Evolutionary conservation across 2,329 filamentous ascomycete genomes (phyloP), one percentile per base, ranked within the genome.

Genomic region (Penicillium hordei): DNA sequence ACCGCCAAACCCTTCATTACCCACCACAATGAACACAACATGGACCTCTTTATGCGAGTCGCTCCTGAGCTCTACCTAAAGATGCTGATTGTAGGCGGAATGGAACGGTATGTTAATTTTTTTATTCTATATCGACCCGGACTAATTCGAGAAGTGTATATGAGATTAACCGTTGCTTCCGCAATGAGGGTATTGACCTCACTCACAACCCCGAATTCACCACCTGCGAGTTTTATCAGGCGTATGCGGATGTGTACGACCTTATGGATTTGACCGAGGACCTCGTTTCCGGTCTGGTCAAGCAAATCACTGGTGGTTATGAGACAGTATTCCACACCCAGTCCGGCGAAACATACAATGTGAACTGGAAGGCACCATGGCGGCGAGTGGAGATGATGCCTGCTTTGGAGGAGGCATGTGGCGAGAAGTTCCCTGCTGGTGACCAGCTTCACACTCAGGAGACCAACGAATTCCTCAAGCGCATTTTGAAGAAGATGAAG

Each of bases 181-280:
- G n/a, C n/a, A 99, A 99, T 72, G 93, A 96, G 77, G 88, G 89
- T 59, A 89, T 91, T 63, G 91, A 96, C 74, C 81, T 94, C 50
- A 99, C 94, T 8, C 94, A 99, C 82, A 99, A 97, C 81, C 94
- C 90, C 39, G 94, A 99, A 75, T 99, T 99, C 81, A 99, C 94
- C 43, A 96, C 91, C 27, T 91, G 91, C 75, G 94, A 99, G 77
- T 97, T 97, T 79, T 99, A 99, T 79, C 88, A 90, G 85, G 93
- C 94, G 4, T 97, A 92, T 66, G 89, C 89, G 55, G 92, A 96
- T 76, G 86, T 96, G 66, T 90, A 95, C 76, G 94, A 97, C 72
- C 81, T 97, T 59, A 91, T 96, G 89, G 81, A 89, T 59, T 84
- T 91, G 70, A 97, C 94, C 1, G 94, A 99, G 77, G 93, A 97